Conservation (phyloP, 495 filamentous ascomycete species). For the Daldinia bambusicola region DNA sequence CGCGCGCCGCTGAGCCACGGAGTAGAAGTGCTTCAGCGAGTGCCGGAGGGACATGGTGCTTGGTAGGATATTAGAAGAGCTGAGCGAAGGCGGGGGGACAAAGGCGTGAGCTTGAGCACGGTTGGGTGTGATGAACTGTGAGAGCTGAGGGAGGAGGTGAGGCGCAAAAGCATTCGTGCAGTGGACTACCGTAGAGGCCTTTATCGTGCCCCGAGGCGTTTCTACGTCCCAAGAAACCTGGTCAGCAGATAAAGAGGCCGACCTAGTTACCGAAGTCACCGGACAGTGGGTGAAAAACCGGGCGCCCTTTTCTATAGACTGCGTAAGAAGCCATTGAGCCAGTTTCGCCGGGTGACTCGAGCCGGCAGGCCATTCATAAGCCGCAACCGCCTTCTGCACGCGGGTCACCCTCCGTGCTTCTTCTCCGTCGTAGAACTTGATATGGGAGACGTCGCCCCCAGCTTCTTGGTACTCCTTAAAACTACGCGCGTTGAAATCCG, state of each 20-base stretch:
- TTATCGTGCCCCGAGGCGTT: conserved; percentile 35
- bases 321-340: conserved; percentile 45
- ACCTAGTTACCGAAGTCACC: conserved; percentile 24
- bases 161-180: conserved; percentile 49
- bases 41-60: conserved; percentile 47
- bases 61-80: conserved; percentile 10
- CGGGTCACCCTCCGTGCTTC: conserved; percentile 41
- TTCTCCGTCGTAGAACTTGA: conserved; percentile 45
- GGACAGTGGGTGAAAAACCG: conserved; percentile 46
- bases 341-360: conserved; percentile 47
- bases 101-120: conserved; percentile 47
- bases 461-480: conserved; percentile 41
- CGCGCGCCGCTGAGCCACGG: conserved; percentile 35
- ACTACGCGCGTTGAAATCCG: conserved; percentile 44
- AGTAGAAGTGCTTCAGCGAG: conserved; percentile 46
- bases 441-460: conserved; percentile 47
- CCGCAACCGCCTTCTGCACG: conserved; percentile 36
- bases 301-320: conserved; percentile 28
- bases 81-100: conserved; percentile 38
- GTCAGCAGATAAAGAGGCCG: conserved; percentile 17
- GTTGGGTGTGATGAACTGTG: conserved; percentile 37
- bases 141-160: conserved; percentile 42
- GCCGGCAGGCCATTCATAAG: conserved; percentile 49
- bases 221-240: conserved; percentile 26
- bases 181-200: conserved; percentile 39